Percentiles rank a stretch among this genome's conserved stretches.
phyloP scores from a whole-genome alignment of 306 rosid genomes.

The Rosa rugosa region DNA sequence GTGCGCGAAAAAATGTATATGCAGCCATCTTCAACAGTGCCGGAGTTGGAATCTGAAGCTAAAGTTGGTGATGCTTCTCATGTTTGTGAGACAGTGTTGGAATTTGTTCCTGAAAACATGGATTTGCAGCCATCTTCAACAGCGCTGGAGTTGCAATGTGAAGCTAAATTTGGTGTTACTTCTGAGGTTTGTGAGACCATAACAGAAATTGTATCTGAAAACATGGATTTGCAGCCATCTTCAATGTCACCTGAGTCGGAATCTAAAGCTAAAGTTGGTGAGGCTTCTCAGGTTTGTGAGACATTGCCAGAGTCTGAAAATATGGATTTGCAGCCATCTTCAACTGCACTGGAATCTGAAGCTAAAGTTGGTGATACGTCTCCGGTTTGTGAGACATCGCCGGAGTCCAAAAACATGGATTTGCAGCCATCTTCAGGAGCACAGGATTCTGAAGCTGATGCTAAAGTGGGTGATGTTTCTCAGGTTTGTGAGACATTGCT shows the following conservation, averaged over 20 bases:
- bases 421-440: neutral
- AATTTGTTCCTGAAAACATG: neutral
- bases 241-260: neutral
- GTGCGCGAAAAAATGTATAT: neutral
- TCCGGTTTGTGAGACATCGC: constrained; percentile 10
- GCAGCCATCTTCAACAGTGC: neutral
- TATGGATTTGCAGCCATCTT: constrained; percentile 16
- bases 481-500: neutral
- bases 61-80: constrained; percentile 15
- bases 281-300: constrained; percentile 3
- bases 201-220: neutral
- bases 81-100: neutral
- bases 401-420: constrained; percentile 8
- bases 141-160: neutral
- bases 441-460: neutral
- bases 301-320: neutral
- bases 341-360: constrained; percentile 10
- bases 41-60: constrained; percentile 3
- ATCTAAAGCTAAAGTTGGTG: constrained; percentile 13
- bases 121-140: constrained; percentile 15
- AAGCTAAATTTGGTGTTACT: neutral
- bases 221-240: neutral
- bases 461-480: neutral
- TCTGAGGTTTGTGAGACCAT: neutral
- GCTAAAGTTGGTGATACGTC: constrained; percentile 19